Evolutionary conservation across 2,329 filamentous ascomycete genomes (phyloP).

Genomic region (Paecilomyces formosus): DNA sequence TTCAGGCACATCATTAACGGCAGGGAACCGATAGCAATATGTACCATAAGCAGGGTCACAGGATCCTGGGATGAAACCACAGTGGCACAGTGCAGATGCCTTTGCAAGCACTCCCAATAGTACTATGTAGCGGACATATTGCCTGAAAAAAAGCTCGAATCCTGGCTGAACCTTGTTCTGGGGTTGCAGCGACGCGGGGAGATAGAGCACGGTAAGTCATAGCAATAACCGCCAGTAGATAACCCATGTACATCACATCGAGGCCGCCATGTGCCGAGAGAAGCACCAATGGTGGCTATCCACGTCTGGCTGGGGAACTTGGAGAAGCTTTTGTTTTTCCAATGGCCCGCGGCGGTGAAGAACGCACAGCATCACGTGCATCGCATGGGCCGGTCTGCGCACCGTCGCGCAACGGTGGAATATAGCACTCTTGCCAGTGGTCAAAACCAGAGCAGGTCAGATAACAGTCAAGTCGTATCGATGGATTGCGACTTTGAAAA

Average conservation of each 20-base stretch:
- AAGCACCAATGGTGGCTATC: background rate
- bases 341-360: background rate
- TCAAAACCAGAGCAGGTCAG: background rate
- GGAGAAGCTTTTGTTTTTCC: background rate
- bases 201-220: background rate
- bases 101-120: background rate
- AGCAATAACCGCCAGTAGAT: background rate
- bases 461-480: background rate
- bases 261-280: background rate
- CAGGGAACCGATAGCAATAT: background rate
- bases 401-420: background rate
- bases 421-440: background rate
- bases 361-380: background rate
- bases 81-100: background rate
- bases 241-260: background rate
- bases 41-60: background rate
- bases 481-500: too few relatives aligned
- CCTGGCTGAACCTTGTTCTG: background rate
- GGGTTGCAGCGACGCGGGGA: background rate
- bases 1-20: background rate
- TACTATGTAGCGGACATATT: background rate
- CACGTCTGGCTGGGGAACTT: background rate
- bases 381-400: background rate
- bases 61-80: background rate
- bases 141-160: background rate